Percentiles rank a stretch among this genome's conserved stretches.
These are phyloP conservation scores for Cytospora chrysosperma DNA, from an alignment of 2,329 filamentous ascomycete species.

Conservation along the genomic window DNA sequence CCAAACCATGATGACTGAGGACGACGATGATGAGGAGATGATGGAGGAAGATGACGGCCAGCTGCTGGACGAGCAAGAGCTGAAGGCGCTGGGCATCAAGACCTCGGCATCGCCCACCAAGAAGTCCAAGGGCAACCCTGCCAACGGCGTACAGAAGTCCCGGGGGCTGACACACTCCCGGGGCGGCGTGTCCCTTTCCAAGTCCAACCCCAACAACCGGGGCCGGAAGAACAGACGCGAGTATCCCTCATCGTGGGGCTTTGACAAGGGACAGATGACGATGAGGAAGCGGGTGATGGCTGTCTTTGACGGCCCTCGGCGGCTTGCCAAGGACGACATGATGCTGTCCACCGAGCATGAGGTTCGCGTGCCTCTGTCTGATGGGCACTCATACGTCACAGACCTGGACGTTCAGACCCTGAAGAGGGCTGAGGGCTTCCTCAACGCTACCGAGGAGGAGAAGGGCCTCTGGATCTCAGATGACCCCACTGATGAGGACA, in stretches of 20 bases:
- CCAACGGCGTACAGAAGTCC: slow-evolving; percentile 62
- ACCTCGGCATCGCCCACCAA: slow-evolving; percentile 47
- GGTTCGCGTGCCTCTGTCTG: slow-evolving; percentile 77
- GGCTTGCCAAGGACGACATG: slow-evolving; percentile 97
- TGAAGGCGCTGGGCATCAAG: slow-evolving; percentile 43
- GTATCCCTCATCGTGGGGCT: slow-evolving; percentile 93
- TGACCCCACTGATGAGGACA: slow-evolving; percentile 62
- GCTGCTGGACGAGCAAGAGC: slow-evolving; percentile 51
- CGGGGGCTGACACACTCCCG: slow-evolving; percentile 76
- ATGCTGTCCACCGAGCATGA: slow-evolving; percentile 96
- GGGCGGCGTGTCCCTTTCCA: slow-evolving; percentile 60
- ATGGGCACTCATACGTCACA: slow-evolving; percentile 79
- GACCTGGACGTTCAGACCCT: slow-evolving; percentile 91
- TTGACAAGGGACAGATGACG: slow-evolving; percentile 88
- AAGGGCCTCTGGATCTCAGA: slow-evolving; percentile 81
- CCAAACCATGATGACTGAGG: slow-evolving; percentile 34
- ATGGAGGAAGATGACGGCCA: slow-evolving; percentile 59
- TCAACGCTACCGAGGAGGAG: slow-evolving; percentile 77
- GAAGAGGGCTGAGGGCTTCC: slow-evolving; percentile 82
- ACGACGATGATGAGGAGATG: slow-evolving; percentile 45
- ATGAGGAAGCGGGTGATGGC: slow-evolving; percentile 97
- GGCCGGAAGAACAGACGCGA: slow-evolving; percentile 89
- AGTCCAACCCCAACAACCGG: slow-evolving; percentile 47
- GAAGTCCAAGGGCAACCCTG: slow-evolving; percentile 57
- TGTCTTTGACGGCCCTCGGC: slow-evolving; percentile 83